These are phyloP conservation scores for Phytophthora quininea DNA, from an alignment of 352 stramenopile genomes.

Conservation along the genomic window DNA sequence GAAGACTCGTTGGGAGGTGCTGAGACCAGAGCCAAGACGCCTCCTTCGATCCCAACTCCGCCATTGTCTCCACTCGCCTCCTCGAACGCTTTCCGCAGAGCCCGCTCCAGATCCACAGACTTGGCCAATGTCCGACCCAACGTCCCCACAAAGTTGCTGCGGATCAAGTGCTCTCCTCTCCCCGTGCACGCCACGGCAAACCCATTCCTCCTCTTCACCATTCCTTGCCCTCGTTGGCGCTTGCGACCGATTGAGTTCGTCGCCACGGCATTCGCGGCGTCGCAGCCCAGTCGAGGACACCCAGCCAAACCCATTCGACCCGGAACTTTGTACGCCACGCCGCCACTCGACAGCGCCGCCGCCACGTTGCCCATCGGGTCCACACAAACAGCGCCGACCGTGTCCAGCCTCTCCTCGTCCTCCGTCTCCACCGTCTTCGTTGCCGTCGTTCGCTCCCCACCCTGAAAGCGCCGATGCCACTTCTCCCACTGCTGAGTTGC, in stretches of 20 bases:
- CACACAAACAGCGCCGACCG: constrained; percentile 67
- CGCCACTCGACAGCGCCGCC: constrained; percentile 67
- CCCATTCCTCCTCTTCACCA: constrained; percentile 29
- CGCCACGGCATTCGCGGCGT: constrained; percentile 40
- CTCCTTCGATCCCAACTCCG: constrained; percentile 56
- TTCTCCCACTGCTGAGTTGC: constrained; percentile 47
- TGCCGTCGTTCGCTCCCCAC: not conserved
- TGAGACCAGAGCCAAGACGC: constrained; percentile 46
- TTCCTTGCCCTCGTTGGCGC: constrained; percentile 28
- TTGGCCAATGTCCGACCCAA: constrained; percentile 42
- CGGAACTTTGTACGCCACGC: constrained; percentile 67
- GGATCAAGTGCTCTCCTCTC: constrained; percentile 74
- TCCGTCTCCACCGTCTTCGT: constrained; percentile 3
- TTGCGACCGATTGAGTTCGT: not conserved
- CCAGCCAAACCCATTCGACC: constrained; percentile 70
- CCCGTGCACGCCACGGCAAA: constrained; percentile 65
- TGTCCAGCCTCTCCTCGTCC: constrained; percentile 43
- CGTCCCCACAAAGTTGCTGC: constrained; percentile 39
- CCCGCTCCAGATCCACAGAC: constrained; percentile 31
- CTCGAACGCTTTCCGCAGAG: constrained; percentile 41
- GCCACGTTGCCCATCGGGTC: constrained; percentile 59
- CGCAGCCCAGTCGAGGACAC: constrained; percentile 67
- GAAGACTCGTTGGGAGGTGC: not conserved
- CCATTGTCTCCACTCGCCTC: constrained; percentile 40
- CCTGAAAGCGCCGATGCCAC: constrained; percentile 46